Conservation (phyloP, 2,329 filamentous ascomycete species). For the Rutstroemia sp. region DNA sequence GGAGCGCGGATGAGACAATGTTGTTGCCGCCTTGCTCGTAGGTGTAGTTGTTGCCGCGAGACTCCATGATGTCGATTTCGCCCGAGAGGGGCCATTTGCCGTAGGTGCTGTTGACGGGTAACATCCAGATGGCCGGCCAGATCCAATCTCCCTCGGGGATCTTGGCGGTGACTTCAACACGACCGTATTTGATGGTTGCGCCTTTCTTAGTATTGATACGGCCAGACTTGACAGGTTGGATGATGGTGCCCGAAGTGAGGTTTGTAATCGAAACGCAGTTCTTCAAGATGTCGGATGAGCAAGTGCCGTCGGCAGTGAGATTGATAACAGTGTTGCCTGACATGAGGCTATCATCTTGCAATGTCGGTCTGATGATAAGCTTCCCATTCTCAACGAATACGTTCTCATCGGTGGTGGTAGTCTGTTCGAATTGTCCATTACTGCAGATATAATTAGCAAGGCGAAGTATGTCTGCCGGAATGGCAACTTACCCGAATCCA, state of each 20-base stretch:
- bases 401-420: slow-evolving; percentile 65
- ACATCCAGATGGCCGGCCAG: slow-evolving; percentile 90
- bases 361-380: slow-evolving; percentile 69
- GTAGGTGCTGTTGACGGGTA: slow-evolving; percentile 66
- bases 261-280: slow-evolving; percentile 69
- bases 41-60: slow-evolving; percentile 73
- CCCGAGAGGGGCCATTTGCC: slow-evolving; percentile 73
- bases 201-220: slow-evolving; percentile 69
- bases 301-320: slow-evolving; percentile 57
- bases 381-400: slow-evolving; percentile 63
- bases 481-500: slow-evolving; percentile 44
- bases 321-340: slow-evolving; percentile 61
- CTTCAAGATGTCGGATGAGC: slow-evolving; percentile 51
- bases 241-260: slow-evolving; percentile 66
- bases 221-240: slow-evolving; percentile 71
- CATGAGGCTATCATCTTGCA: slow-evolving; percentile 62
- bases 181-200: slow-evolving; percentile 69
- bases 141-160: slow-evolving; percentile 77
- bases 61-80: slow-evolving; percentile 78
- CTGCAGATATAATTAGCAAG: slow-evolving; percentile 32
- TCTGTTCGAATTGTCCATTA: slow-evolving; percentile 76
- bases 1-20: slow-evolving; percentile 69
- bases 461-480: slow-evolving; percentile 34
- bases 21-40: slow-evolving; percentile 75
- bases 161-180: slow-evolving; percentile 71